phyloP scores from a whole-genome alignment of 2,329 filamentous ascomycete genomes.

The Trichothecium roseum region DNA sequence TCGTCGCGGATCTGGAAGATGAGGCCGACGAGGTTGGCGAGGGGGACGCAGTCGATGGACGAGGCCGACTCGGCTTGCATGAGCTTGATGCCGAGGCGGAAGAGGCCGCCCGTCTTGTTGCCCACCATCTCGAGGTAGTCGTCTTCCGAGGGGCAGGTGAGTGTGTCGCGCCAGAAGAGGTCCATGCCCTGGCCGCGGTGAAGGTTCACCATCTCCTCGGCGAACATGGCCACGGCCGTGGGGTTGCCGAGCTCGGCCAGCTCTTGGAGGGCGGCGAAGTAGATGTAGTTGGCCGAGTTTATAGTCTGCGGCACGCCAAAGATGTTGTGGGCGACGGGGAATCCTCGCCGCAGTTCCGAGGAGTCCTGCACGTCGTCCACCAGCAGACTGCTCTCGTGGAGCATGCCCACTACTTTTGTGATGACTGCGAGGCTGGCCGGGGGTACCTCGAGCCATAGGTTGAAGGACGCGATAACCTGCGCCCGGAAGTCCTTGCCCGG shows the following conservation, averaged over 20 bases:
- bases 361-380: conserved; percentile 85
- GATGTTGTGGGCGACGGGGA: conserved; percentile 74
- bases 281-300: conserved; percentile 84
- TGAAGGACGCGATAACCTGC: conserved; percentile 72
- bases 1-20: conserved; percentile 91
- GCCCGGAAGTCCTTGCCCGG: conserved; percentile 79
- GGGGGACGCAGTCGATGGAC: conserved; percentile 61
- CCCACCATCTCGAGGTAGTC: conserved; percentile 92
- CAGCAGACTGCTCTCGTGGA: conserved; percentile 74
- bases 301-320: conserved; percentile 83
- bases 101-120: conserved; percentile 84
- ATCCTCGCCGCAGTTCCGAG: conserved; percentile 63
- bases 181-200: conserved; percentile 88
- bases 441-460: conserved; percentile 69
- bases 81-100: conserved; percentile 73
- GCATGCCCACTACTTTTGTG: conserved; percentile 71
- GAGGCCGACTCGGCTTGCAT: conserved; percentile 66
- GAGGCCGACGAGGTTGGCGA: conserved; percentile 77
- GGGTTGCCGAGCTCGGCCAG: conserved; percentile 61
- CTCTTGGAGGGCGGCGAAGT: conserved; percentile 71
- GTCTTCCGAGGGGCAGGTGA: conserved; percentile 75
- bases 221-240: conserved; percentile 58
- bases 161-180: conserved; percentile 76
- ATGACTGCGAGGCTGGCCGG: conserved; percentile 60
- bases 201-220: conserved; percentile 74